Conservation (phyloP, 257 asterid genomes). For the Anisodus tanguticus region DNA sequence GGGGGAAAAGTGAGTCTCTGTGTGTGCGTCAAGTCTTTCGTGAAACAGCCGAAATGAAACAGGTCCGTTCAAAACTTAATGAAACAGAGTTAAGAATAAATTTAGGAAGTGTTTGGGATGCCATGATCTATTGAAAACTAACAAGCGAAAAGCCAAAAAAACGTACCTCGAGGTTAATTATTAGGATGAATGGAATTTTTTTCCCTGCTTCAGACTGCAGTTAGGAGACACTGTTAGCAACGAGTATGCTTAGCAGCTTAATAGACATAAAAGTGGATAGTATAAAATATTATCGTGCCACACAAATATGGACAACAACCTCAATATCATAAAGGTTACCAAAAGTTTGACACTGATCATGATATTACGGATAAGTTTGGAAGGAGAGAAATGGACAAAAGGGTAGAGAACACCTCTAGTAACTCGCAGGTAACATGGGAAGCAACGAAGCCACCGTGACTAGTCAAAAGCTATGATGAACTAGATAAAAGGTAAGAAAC, state of each 20-base stretch:
- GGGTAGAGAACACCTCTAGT: background rate
- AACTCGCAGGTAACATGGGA: background rate
- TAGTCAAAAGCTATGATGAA: background rate
- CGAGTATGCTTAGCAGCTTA: background rate
- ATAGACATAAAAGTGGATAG: background rate
- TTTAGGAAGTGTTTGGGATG: background rate
- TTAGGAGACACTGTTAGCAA: slow-evolving; percentile 39
- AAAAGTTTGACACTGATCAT: background rate
- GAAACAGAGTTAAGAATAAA: background rate
- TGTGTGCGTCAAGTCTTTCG: background rate
- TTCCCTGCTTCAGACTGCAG: slow-evolving; percentile 86
- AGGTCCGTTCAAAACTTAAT: background rate
- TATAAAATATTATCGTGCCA: background rate
- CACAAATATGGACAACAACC: background rate
- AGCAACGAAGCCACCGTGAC: slow-evolving; percentile 7
- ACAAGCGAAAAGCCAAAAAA: slow-evolving; percentile 21
- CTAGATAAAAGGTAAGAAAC: no score
- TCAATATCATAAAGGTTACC: slow-evolving; percentile 4
- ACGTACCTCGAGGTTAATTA: slow-evolving; percentile 87
- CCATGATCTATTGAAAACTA: background rate
- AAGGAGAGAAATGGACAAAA: background rate
- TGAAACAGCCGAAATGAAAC: background rate
- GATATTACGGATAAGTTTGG: background rate
- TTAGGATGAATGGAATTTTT: slow-evolving; percentile 75
- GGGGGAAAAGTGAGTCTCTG: background rate